phyloP scores from a whole-genome alignment of 1,284 basidiomycete genomes.

The Inonotus hispidus region DNA sequence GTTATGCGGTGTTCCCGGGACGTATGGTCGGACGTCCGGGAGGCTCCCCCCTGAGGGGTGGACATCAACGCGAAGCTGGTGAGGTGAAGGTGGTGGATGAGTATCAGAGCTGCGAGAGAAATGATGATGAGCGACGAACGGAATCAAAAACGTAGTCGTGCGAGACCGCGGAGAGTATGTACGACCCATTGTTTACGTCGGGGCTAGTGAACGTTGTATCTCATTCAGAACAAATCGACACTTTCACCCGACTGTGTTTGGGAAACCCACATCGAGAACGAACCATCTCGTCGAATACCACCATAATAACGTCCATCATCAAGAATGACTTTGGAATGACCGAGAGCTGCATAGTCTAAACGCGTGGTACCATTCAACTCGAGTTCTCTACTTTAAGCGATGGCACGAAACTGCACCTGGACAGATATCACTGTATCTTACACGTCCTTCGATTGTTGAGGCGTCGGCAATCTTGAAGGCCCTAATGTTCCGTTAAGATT shows the following conservation, averaged over 20 bases:
- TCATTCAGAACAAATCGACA: slow-evolving; percentile 8
- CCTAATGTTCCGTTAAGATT: neutral
- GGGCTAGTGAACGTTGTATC: slow-evolving; percentile 36
- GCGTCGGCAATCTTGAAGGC: slow-evolving; percentile 8
- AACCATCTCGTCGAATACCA: slow-evolving; percentile 50
- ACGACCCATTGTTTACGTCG: slow-evolving; percentile 57
- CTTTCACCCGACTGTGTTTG: neutral
- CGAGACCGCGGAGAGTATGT: slow-evolving; percentile 59
- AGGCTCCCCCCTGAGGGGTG: slow-evolving; percentile 34
- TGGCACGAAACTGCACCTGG: slow-evolving; percentile 36
- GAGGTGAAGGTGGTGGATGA: neutral
- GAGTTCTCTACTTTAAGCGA: neutral
- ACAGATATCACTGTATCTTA: slow-evolving; percentile 57
- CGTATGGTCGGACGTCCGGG: slow-evolving; percentile 57
- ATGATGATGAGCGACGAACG: slow-evolving; percentile 34
- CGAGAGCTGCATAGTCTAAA: slow-evolving; percentile 42
- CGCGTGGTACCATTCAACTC: neutral
- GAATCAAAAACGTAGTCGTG: slow-evolving; percentile 67
- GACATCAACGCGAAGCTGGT: slow-evolving; percentile 62
- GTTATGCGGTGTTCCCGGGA: slow-evolving; percentile 63
- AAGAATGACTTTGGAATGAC: slow-evolving; percentile 52
- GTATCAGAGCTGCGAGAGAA: neutral
- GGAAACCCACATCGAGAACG: slow-evolving; percentile 55
- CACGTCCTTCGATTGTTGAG: slow-evolving; percentile 9
- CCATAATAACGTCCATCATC: slow-evolving; percentile 52